phyloP scores from a whole-genome alignment of 176 grass and related monocot species.

The Zea mays region DNA sequence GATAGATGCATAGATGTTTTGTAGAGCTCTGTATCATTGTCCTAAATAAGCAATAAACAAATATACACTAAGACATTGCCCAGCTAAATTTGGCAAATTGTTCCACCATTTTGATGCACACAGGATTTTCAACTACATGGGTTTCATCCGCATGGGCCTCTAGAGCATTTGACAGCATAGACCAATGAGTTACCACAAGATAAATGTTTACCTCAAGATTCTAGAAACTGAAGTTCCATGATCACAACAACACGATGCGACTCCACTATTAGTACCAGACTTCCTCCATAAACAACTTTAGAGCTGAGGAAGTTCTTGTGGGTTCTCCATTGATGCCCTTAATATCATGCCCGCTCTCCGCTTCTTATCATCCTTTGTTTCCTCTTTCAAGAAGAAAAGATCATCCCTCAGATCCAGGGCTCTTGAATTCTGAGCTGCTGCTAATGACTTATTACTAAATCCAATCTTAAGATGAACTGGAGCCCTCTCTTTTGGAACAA shows the following conservation, averaged over 20 bases:
- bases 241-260: constrained; percentile 27
- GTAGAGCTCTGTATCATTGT: background rate
- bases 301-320: constrained; percentile 52
- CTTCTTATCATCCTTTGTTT: constrained; percentile 74
- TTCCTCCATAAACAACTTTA: constrained; percentile 36
- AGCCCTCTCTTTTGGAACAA: constrained; percentile 62
- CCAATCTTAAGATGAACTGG: constrained; percentile 64
- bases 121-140: background rate
- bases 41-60: background rate
- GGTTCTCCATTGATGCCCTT: constrained; percentile 73
- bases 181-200: background rate
- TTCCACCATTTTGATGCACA: background rate
- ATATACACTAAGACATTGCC: background rate
- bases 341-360: constrained; percentile 74
- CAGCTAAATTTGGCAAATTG: background rate
- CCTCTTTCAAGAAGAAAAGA: constrained; percentile 61
- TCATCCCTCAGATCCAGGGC: constrained; percentile 53
- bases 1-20: background rate
- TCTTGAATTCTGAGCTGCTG: constrained; percentile 28
- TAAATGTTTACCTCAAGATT: constrained; percentile 37
- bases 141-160: background rate
- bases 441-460: constrained; percentile 45
- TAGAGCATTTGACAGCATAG: background rate
- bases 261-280: background rate
- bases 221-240: constrained; percentile 11